Evolutionary conservation across 257 asterid species (phyloP), one percentile per base, ranked within the genome.

Genomic region (Fraxinus anomala): DNA sequence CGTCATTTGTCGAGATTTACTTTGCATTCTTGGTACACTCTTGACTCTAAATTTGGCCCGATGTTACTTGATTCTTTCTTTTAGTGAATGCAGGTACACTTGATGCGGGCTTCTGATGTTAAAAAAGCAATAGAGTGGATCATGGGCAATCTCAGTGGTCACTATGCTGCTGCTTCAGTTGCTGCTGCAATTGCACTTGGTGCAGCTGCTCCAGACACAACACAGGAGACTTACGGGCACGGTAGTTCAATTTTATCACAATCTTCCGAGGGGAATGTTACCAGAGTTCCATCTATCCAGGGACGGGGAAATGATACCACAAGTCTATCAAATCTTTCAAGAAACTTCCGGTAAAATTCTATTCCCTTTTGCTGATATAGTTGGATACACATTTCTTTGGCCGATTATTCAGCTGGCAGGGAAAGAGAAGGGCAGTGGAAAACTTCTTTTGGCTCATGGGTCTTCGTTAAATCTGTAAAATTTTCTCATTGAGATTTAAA

Each of bases 171-270:
- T 85, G 96, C 91, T 78, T 92, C 99, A 42, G 98, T 95, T 80
- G 97, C 99, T 86, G 97, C 99, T 85, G 99, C 99, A 77, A 89
- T 93, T 86, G 97, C 97, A 79, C 92, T 88, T 82, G 99, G 97
- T 66, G 98, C 99, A 77, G 85, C 91, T 42, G 89, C 92, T 80
- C 88, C 94, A 36, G 97, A 91, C 73, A 76, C 88, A 75, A 83
- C 90, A 82, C 91, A 84, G 39, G 97, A 92, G 80, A 73, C 85
- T 9, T 88, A 87, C 73, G 84, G 82, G 76, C 90, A 80, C 68
- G 87, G 80, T 59, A 82, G 83, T 87, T 85, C 90, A 71, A 81
- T 87, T 76, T 72, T 83, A 75, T 81, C 85, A 17, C 89, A 89
- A 78, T 80, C 97, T 82, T 85, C 92, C 26, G 89, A 86, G 24